Evolutionary conservation across 495 filamentous ascomycete species (phyloP).

Genomic region (Aspergillus coremiiformis): DNA sequence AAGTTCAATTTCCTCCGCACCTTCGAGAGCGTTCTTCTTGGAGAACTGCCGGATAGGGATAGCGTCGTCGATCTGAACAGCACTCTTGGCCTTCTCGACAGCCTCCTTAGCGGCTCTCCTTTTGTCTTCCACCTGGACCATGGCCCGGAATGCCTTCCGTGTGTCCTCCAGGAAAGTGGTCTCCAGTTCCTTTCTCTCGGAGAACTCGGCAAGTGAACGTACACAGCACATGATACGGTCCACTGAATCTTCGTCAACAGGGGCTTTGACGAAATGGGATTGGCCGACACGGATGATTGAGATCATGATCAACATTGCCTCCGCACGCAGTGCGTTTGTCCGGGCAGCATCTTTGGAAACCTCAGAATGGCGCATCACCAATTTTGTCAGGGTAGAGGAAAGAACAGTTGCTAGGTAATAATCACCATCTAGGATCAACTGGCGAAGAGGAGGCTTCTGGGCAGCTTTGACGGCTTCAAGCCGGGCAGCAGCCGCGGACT

Average conservation of each 20-base stretch:
- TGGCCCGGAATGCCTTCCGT: conserved; percentile 91
- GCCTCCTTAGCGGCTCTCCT: conserved; percentile 90
- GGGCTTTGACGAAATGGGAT: conserved; percentile 93
- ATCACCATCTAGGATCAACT: conserved; percentile 94
- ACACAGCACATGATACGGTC: conserved; percentile 97
- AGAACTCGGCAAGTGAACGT: conserved; percentile 85
- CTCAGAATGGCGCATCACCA: conserved; percentile 97
- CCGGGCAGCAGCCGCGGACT: conserved; percentile 80
- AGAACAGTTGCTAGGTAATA: conserved; percentile 96
- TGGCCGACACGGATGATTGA: conserved; percentile 96
- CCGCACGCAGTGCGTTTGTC: conserved; percentile 88
- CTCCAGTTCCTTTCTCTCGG: conserved; percentile 80
- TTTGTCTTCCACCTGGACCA: conserved; percentile 97
- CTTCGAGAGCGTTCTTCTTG: conserved; percentile 84
- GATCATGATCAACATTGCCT: conserved; percentile 99
- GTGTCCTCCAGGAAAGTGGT: conserved; percentile 93
- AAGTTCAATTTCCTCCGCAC: conserved; percentile 73
- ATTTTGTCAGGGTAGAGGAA: conserved; percentile 88
- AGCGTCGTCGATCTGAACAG: conserved; percentile 91
- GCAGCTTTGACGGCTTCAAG: conserved; percentile 95
- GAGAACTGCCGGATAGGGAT: conserved; percentile 86
- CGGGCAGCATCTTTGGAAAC: conserved; percentile 80
- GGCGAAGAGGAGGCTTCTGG: conserved; percentile 90
- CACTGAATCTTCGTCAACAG: conserved; percentile 95
- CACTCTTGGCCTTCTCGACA: conserved; percentile 84